A percentile compares a stretch with the other conserved stretches of the same genome.
Evolutionary conservation across 495 filamentous ascomycete species (phyloP).

Genomic region (Eremomyces bilateralis): DNA sequence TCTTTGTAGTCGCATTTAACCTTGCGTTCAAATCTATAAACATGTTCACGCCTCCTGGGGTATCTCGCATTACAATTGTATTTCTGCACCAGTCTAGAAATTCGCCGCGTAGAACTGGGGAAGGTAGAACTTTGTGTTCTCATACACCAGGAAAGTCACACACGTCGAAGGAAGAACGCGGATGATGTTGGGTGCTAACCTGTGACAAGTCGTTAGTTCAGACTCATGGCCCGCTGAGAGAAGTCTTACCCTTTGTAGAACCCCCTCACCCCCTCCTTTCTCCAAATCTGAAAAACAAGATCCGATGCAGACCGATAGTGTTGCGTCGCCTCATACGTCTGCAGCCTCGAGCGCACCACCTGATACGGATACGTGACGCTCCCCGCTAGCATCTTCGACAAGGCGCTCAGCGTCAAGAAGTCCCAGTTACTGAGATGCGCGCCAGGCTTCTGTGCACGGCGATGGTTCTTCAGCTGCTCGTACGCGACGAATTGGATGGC

Average conservation of each 20-base stretch:
- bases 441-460: constrained; percentile 18
- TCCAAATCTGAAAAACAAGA: constrained; percentile 51
- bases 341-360: constrained; percentile 66
- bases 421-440: constrained; percentile 44
- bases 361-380: constrained; percentile 84
- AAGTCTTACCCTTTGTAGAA: constrained; percentile 61
- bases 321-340: constrained; percentile 60
- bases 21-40: too few relatives aligned
- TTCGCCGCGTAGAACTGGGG: constrained; percentile 16
- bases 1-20: too few relatives aligned
- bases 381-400: constrained; percentile 75
- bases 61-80: too few relatives aligned
- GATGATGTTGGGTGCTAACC: constrained; percentile 61
- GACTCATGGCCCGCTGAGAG: background rate
- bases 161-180: constrained; percentile 85
- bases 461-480: constrained; percentile 55
- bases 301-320: constrained; percentile 49
- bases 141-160: constrained; percentile 95
- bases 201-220: constrained; percentile 6
- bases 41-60: too few relatives aligned
- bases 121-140: constrained; percentile 61
- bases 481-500: constrained; percentile 94
- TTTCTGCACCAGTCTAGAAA: too few relatives aligned
- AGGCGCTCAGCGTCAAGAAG: constrained; percentile 50
- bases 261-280: constrained; percentile 52